phyloP scores from a whole-genome alignment of 1,139 yeast genomes.

The Yamadazyma siamensis region DNA sequence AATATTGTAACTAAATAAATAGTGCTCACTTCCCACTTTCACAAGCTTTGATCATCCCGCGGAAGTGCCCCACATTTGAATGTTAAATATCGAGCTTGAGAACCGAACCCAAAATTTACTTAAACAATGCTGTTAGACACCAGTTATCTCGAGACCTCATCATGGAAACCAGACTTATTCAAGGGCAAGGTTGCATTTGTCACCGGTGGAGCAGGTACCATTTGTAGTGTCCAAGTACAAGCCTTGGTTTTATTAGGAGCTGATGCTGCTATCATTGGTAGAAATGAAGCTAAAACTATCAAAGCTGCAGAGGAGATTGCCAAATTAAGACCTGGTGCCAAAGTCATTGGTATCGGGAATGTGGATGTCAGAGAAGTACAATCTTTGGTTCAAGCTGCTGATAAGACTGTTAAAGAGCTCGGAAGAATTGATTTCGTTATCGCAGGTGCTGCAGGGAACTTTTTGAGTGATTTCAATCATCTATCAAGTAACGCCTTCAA shows the following conservation, averaged over 20 bases:
- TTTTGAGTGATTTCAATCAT: slow-evolving; percentile 73
- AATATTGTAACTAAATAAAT: too few species aligned
- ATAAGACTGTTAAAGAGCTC: slow-evolving; percentile 56
- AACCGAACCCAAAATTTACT: slow-evolving; percentile 2
- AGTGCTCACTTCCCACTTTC: too few species aligned
- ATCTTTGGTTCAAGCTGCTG: slow-evolving; percentile 59
- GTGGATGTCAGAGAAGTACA: slow-evolving; percentile 74
- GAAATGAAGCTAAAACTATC: slow-evolving; percentile 63
- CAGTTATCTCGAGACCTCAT: slow-evolving; percentile 21
- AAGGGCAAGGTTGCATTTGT: slow-evolving; percentile 82
- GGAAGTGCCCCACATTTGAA: slow-evolving; percentile 1
- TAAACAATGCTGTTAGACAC: slow-evolving; percentile 12
- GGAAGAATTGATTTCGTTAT: slow-evolving; percentile 81
- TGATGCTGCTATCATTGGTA: slow-evolving; percentile 79
- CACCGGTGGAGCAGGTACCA: slow-evolving; percentile 95
- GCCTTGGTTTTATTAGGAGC: slow-evolving; percentile 83
- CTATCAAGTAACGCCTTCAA: slow-evolving; percentile 83
- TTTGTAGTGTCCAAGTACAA: slow-evolving; percentile 82
- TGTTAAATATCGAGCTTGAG: too few species aligned
- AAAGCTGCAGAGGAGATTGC: slow-evolving; percentile 65
- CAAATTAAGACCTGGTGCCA: slow-evolving; percentile 52
- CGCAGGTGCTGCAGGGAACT: slow-evolving; percentile 96
- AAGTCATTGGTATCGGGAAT: slow-evolving; percentile 64
- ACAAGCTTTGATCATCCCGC: too few species aligned
- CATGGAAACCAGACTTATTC: slow-evolving; percentile 61